Conservation (phyloP, 2,329 filamentous ascomycete genomes). For the Lithohypha guttulata region DNA sequence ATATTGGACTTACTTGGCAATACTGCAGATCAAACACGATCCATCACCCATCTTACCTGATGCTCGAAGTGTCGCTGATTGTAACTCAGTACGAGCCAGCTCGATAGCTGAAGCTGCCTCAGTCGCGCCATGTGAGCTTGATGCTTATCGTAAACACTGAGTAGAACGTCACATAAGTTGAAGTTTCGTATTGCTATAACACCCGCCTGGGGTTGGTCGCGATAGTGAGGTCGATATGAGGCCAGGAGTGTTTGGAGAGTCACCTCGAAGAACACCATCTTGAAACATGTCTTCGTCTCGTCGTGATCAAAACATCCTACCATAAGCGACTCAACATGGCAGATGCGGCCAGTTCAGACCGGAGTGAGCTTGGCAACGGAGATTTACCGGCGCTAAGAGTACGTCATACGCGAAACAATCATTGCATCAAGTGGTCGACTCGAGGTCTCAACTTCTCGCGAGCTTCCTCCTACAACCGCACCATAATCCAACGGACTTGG, state of each 20-base stretch:
- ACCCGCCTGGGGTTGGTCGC: background rate
- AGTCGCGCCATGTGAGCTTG: slow-evolving; percentile 5
- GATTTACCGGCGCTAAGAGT: background rate
- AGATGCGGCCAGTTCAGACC: background rate
- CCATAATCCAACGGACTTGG: too few relatives aligned
- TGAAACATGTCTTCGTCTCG: slow-evolving; percentile 2
- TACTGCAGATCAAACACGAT: slow-evolving; percentile 8
- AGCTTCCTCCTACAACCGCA: too few relatives aligned
- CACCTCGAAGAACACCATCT: slow-evolving; percentile 1
- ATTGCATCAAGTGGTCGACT: too few relatives aligned
- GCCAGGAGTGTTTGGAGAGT: slow-evolving; percentile 6
- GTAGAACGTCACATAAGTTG: too few relatives aligned
- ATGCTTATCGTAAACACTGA: background rate
- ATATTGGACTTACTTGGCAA: slow-evolving; percentile 9
- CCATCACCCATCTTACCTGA: slow-evolving; percentile 11
- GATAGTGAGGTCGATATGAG: background rate
- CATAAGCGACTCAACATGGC: too few relatives aligned
- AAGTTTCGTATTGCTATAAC: background rate
- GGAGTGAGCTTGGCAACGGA: too few relatives aligned
- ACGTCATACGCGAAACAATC: too few relatives aligned
- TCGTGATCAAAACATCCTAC: too few relatives aligned
- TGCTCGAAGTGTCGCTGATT: slow-evolving; percentile 19
- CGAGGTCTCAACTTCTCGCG: too few relatives aligned
- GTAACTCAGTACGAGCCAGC: slow-evolving; percentile 5
- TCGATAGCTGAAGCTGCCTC: background rate